Evolutionary conservation across 306 rosid species (phyloP), one percentile per base, ranked within the genome.

Genomic region (Ammopiptanthus mongolicus): DNA sequence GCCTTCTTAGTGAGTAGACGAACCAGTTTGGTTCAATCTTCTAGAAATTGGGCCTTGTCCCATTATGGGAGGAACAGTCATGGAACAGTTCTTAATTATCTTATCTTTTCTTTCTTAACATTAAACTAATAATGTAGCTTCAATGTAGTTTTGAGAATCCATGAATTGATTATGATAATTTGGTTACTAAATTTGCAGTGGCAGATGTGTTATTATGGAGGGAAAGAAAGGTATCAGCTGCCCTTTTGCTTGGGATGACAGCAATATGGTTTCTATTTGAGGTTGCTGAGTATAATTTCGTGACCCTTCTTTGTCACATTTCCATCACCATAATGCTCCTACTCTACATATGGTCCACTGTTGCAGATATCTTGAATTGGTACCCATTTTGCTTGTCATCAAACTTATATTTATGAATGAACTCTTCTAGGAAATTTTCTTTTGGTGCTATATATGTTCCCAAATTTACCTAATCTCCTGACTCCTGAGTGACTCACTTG

Each of bases 121-220:
- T 11, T 52, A 22, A 55, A 21, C 53, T 53, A 55, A 42, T 44
- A 19, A 34, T 11, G 41, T 36, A 21, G 25, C 22, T 41, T 28
- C 42, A 9, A 41, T 62, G 55, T 13, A 46, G 36, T 7, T 41
- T 60, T 36, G 63, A 60, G 36, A 36, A 39, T 65, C 69, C 14
- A 21, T 73, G 53, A 36, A 69, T 58, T 75, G 71, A 51, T 55
- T n/a, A 46, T 42, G n/a, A 75, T 9, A 61, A 72, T 70, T 33
- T n/a, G 53, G 72, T 52, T 66, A 15, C 33, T 41, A 17, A 59
- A 71, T 67, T 18, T 87, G 79, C 86, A 93, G 95, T 83, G 23
- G 96, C 98, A 41, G 90, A 87, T 50, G 82, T 93, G 60, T 52
- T 90, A 74, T 55, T 89, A 22, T 93, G 93, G 98, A 86, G 69